These are phyloP conservation scores for Pseudoscleropodium purum DNA, from an alignment of 225 moss, liverwort and hornwort species.

Conservation along the genomic window DNA sequence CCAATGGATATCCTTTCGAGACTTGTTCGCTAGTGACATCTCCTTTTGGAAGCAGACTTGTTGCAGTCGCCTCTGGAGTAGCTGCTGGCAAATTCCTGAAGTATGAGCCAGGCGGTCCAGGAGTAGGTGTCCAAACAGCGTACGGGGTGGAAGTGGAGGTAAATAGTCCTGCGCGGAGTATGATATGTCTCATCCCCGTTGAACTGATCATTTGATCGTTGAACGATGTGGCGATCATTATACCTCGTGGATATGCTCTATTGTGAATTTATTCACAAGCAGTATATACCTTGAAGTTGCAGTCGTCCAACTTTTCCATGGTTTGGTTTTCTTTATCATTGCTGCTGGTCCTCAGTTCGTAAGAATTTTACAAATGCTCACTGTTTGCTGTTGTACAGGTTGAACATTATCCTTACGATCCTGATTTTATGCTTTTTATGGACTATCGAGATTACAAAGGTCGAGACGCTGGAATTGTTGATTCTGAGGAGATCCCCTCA, in stretches of 20 bases:
- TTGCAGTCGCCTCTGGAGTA: constrained; percentile 93
- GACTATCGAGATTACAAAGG: constrained; percentile 87
- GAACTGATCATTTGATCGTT: background rate
- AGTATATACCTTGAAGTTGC: background rate
- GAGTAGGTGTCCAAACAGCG: constrained; percentile 89
- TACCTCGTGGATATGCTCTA: background rate
- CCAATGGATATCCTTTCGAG: background rate
- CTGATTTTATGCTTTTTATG: constrained; percentile 97
- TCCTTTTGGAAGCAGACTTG: constrained; percentile 50
- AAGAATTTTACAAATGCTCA: background rate
- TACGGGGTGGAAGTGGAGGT: constrained; percentile 99
- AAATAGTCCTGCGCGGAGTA: background rate
- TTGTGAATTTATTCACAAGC: background rate
- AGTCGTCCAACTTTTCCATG: background rate
- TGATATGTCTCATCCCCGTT: background rate
- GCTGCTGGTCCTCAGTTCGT: background rate
- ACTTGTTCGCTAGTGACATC: background rate
- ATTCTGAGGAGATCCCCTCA: constrained; percentile 59
- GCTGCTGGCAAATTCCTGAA: constrained; percentile 88
- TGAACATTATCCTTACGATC: constrained; percentile 73
- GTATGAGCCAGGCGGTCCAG: constrained; percentile 93
- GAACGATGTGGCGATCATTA: background rate
- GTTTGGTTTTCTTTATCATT: background rate
- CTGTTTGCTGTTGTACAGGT: constrained; percentile 34
- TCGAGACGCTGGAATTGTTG: constrained; percentile 41